Conservation (phyloP, 176 grass and related monocot genomes). For the Avena sativa region DNA sequence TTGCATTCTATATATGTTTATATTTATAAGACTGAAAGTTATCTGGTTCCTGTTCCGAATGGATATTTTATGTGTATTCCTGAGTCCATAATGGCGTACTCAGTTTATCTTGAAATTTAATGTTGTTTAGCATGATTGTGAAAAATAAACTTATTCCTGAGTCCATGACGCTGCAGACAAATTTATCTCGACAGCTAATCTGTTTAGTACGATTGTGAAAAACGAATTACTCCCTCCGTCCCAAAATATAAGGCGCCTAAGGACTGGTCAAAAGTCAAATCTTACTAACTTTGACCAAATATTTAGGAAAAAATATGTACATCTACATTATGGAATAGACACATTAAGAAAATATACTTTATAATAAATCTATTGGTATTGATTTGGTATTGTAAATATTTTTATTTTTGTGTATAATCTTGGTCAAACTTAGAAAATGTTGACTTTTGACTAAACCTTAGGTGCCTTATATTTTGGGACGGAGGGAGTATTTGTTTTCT, state of each 20-base stretch:
- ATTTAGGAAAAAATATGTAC: no score
- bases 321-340: no score
- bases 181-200: constrained; percentile 31
- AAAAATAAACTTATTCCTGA: constrained; percentile 15
- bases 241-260: no score
- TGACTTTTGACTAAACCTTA: no score
- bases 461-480: no score
- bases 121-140: constrained; percentile 14
- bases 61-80: constrained; percentile 12
- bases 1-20: neutral
- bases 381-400: no score
- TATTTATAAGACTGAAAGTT: neutral
- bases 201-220: constrained; percentile 36
- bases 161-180: neutral
- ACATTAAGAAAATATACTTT: no score
- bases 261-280: no score
- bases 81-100: constrained; percentile 4
- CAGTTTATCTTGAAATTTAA: constrained; percentile 2
- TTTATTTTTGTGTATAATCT: no score
- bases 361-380: no score
- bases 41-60: neutral
- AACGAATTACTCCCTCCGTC: neutral
- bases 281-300: no score
- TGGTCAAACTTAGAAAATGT: no score
- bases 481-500: neutral